A percentile compares a stretch with the other conserved stretches of the same genome.
Conservation (phyloP, 208 protist species). For the Blastocrithidia nonstop region DNA sequence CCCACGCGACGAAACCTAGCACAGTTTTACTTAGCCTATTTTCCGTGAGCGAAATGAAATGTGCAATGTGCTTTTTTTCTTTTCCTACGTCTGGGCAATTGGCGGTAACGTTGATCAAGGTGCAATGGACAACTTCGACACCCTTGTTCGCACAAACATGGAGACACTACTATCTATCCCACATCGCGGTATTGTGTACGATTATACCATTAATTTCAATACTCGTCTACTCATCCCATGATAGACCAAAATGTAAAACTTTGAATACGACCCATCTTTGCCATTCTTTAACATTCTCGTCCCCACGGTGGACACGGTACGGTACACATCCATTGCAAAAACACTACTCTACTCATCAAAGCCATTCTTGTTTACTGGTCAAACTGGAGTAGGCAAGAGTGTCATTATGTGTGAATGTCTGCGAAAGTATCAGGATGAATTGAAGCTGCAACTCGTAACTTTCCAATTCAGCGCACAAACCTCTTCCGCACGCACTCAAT, state of each 20-base stretch:
- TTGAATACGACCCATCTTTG: slow-evolving; percentile 54
- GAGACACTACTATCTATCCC: slow-evolving; percentile 80
- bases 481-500: slow-evolving; percentile 88
- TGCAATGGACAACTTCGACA: slow-evolving; percentile 88
- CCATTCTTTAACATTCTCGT: slow-evolving; percentile 96
- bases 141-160: slow-evolving; percentile 56
- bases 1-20: slow-evolving; percentile 1
- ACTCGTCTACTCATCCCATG: slow-evolving; percentile 70
- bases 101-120: slow-evolving; percentile 87
- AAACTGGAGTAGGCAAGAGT: slow-evolving; percentile 92
- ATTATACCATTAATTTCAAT: slow-evolving; percentile 87
- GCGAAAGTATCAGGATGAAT: slow-evolving; percentile 41
- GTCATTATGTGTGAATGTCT: slow-evolving; percentile 87
- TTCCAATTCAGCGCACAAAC: slow-evolving; percentile 95
- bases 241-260: slow-evolving; percentile 65
- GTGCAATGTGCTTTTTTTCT: slow-evolving; percentile 85
- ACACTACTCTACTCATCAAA: slow-evolving; percentile 73
- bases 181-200: slow-evolving; percentile 83
- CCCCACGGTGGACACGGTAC: slow-evolving; percentile 93
- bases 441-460: slow-evolving; percentile 65
- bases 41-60: slow-evolving; percentile 81
- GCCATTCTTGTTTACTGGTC: slow-evolving; percentile 91
- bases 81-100: slow-evolving; percentile 93
- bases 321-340: slow-evolving; percentile 86
- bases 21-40: slow-evolving; percentile 41